Base-by-base conservation (phyloP, 768 basidiomycete genomes). In the Scleroderma citrinum region DNA sequence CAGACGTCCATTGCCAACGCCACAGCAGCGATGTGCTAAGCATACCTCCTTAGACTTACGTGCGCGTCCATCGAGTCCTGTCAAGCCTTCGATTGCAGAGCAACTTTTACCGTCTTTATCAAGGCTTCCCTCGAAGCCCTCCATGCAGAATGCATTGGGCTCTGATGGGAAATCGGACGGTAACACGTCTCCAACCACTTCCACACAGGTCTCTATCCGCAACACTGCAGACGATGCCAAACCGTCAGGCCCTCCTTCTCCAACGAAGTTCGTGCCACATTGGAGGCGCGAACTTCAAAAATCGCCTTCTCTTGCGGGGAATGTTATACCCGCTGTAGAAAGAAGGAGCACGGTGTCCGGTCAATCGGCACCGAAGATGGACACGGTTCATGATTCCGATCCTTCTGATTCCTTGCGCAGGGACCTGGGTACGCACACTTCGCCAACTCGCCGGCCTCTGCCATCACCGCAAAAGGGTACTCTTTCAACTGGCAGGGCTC, bases 201-300 rank as follows among this genome's bases (percentile, higher is more conserved):
- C 21, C 16, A 34, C 19, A 4, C 30, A 19, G 14, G 29, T 13
- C 17, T 35, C 32, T 23, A 20, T 30, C 45, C n/a, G 30, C 17
- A 23, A 6, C 20, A 20, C 30, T 31, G 21, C 30, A 17, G 24
- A 21, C 12, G 13, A 42, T 29, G 7, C 13, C 4, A 42, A 42
- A 24, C 16, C 11, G 14, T 16, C 21, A 29, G 23, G 40, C 24
- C n/a, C 54, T 19, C 30, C 58, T 34, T 56, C 50, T 32, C 56
- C 51, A 47, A 55, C 61, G 29, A 72, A 66, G 26, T 69, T 71
- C 46, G 64, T 71, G 10, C 75, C 77, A 3, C 56, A 70, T 12
- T 76, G 74, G 75, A 74, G 73, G 58, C 72, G 72, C 24, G 64
- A 57, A 21, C 51, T 69, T 1, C 55, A 44, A 17, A 44, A 57